Conservation (phyloP, 2,329 filamentous ascomycete genomes). For the Xylariaceae sp. region DNA sequence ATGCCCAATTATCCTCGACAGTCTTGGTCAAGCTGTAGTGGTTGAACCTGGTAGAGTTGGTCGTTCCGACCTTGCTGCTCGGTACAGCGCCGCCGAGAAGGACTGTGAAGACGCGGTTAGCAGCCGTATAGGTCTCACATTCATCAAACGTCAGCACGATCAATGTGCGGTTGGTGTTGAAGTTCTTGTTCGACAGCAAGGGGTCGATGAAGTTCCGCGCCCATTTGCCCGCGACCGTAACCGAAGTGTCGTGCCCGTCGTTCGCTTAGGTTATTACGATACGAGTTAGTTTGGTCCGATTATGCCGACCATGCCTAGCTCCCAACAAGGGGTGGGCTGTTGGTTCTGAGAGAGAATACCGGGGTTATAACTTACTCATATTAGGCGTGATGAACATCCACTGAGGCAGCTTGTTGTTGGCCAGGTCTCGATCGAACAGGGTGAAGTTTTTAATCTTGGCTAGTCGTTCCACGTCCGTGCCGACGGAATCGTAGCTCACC, state of each 20-base stretch:
- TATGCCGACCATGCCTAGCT: too few relatives aligned
- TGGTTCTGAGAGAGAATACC: too few relatives aligned
- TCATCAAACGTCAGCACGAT: conserved; percentile 28
- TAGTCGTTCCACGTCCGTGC: conserved; percentile 23
- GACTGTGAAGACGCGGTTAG: conserved; percentile 24
- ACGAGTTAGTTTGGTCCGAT: conserved; percentile 1
- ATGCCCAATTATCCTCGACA: conserved; percentile 26
- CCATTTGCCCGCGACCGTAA: conserved; percentile 27
- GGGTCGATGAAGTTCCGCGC: conserved; percentile 25
- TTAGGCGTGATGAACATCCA: conserved; percentile 42
- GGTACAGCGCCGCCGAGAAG: conserved; percentile 24
- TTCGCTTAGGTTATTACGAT: conserved; percentile 15
- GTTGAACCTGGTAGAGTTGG: conserved; percentile 21
- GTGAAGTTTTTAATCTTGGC: conserved; percentile 31
- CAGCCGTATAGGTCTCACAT: conserved; percentile 21
- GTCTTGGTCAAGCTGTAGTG: conserved; percentile 28
- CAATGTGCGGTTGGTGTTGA: conserved; percentile 34
- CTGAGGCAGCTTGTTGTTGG: conserved; percentile 24
- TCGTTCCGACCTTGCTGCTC: conserved; percentile 22
- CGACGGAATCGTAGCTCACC: conserved; percentile 30
- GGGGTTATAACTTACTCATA: conserved; percentile 39
- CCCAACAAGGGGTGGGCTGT: too few relatives aligned
- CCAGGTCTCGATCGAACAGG: conserved; percentile 27
- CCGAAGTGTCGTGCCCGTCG: conserved; percentile 27
- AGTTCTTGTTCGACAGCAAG: conserved; percentile 25